phyloP scores from a whole-genome alignment of 176 grass and related monocot species.

The Rhynchospora pubera region DNA sequence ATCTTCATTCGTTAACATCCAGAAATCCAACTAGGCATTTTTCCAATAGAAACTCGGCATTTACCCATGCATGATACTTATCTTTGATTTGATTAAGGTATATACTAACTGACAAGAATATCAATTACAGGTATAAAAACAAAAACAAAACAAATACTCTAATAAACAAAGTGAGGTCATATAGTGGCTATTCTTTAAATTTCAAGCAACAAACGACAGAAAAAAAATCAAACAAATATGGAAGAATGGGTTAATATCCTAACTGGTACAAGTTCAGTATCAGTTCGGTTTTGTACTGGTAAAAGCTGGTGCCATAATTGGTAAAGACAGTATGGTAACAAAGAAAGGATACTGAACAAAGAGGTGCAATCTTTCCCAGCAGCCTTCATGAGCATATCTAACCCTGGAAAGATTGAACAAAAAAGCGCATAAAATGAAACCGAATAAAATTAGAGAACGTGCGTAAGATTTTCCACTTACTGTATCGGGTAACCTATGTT shows the following conservation, averaged over 20 bases:
- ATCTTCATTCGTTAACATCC: conserved; percentile 42
- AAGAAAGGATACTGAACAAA: conserved; percentile 93
- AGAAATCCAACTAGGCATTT: conserved; percentile 76
- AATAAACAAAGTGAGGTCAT: neutral
- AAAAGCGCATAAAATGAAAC: conserved; percentile 3
- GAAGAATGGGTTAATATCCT: neutral
- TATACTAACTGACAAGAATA: neutral
- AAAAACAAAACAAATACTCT: neutral
- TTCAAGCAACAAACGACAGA: neutral
- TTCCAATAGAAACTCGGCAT: conserved; percentile 84
- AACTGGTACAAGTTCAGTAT: neutral
- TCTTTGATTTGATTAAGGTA: conserved; percentile 62
- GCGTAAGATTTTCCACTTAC: neutral
- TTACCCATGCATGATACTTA: conserved; percentile 97
- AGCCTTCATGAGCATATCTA: conserved; percentile 94
- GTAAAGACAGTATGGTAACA: conserved; percentile 8
- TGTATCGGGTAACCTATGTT: neutral
- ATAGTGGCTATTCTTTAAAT: neutral
- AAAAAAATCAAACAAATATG: neutral
- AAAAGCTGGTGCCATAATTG: neutral
- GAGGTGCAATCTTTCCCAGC: conserved; percentile 87
- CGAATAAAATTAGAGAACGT: neutral
- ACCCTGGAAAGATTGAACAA: conserved; percentile 48
- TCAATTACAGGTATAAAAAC: neutral
- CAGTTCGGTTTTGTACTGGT: neutral